Base-by-base conservation (phyloP, 2,329 filamentous ascomycete genomes). In the Cordyceps fumosorosea region DNA sequence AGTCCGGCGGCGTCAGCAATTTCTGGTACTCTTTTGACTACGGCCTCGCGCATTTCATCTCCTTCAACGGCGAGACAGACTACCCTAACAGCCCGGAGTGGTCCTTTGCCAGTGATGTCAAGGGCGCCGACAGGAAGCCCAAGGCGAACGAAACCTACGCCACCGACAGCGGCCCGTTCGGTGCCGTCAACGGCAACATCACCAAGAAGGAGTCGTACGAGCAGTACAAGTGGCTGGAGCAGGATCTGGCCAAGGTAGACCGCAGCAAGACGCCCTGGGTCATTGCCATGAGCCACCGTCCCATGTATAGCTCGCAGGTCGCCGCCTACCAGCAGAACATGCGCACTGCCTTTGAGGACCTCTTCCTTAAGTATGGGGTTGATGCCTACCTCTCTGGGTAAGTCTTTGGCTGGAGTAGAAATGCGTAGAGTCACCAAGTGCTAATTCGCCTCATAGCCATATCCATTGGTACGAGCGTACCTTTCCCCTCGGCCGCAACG, bases 1-100 rank as follows among this genome's bases (percentile, higher is more conserved):
- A 81, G 65, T 74, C 73, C 11, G 77, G 77, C 4, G 80, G 80
- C 40, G 77, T 81, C 11, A 73, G 77, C 58, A 82, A 81, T 73
- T 79, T 81, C 66, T 82, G 80, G 80, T 82, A 82, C 70, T 80
- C 77, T 1, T 82, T 81, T 66, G 79, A 82, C 71, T 81, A 82
- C 65, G 80, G 80, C 26, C 71, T 81, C n/a, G 80, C 77, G 2
- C 80, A 82, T 67, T 82, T 82, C 63, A 70, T 82, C 64, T 70
- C 75, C 20, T 69, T 82, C 32, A 72, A 81, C 55, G 74, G 72
- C 20, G 80, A 82, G 67, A 82, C 80, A 44, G 80, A 82, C 68
- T 81, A 76, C 65, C 74, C 78, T 53, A 72, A 79, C 68, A 77
- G 74, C 63, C 80, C 80, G 8, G 73, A 77, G 55, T 79, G 68